These are phyloP conservation scores for Lactarius deliciosus DNA, from an alignment of 768 basidiomycete genomes.

Conservation along the genomic window DNA sequence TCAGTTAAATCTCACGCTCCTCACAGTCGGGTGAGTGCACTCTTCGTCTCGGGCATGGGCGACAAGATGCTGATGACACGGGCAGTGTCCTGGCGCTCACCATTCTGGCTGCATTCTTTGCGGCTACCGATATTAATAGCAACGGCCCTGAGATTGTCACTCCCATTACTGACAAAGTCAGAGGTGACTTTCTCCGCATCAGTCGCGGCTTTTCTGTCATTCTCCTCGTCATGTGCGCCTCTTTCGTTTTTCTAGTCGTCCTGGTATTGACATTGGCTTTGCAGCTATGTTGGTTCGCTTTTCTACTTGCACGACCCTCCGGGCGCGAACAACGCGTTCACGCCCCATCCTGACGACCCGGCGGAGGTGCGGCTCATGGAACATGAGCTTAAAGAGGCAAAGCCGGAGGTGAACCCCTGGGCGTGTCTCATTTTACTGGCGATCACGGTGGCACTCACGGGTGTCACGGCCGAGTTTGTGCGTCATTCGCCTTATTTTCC, in stretches of 20 bases:
- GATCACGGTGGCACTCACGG: constrained; percentile 59
- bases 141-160: constrained; percentile 26
- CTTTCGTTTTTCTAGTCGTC: background rate
- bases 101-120: constrained; percentile 67
- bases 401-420: constrained; percentile 64
- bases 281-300: constrained; percentile 64
- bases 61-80: background rate
- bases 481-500: constrained; percentile 25
- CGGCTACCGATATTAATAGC: constrained; percentile 49
- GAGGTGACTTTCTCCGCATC: constrained; percentile 54
- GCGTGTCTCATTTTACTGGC: constrained; percentile 55
- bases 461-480: constrained; percentile 70
- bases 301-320: constrained; percentile 71
- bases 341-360: constrained; percentile 43
- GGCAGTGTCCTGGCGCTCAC: constrained; percentile 60
- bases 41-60: background rate
- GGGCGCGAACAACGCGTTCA: constrained; percentile 43
- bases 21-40: constrained; percentile 59
- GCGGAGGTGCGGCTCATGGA: constrained; percentile 36
- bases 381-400: constrained; percentile 43
- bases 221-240: constrained; percentile 52
- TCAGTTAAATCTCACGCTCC: constrained; percentile 65
- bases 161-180: constrained; percentile 46
- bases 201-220: constrained; percentile 66
- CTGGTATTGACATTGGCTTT: background rate